Percentiles rank a stretch among this genome's conserved stretches.
Evolutionary conservation across 2,329 filamentous ascomycete species (phyloP).

Genomic region (Diplodia seriata): DNA sequence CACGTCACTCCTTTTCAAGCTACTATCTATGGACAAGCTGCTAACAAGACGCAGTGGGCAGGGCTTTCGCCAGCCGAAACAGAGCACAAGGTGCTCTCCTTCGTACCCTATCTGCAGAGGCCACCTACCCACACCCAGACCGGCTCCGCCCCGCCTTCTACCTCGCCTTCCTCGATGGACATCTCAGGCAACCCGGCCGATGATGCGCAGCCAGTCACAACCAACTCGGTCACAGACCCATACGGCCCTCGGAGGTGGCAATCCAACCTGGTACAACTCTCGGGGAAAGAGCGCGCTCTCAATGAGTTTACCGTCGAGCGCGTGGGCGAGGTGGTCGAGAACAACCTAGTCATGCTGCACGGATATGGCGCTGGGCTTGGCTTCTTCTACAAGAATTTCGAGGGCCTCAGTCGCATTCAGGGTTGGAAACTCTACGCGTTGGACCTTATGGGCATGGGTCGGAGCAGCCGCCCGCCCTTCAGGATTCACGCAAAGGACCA

Average conservation of each 20-base stretch:
- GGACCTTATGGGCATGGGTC: slow-evolving; percentile 95
- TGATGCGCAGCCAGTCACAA: slow-evolving; percentile 53
- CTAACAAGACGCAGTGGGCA: slow-evolving; percentile 69
- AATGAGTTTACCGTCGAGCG: slow-evolving; percentile 95
- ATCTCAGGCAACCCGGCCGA: slow-evolving; percentile 46
- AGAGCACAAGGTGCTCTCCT: slow-evolving; percentile 86
- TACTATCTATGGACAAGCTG: background rate
- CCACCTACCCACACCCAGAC: slow-evolving; percentile 74
- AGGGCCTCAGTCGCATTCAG: slow-evolving; percentile 76
- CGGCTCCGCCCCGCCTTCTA: slow-evolving; percentile 58
- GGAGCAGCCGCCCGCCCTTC: slow-evolving; percentile 83
- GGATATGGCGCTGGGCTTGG: slow-evolving; percentile 95
- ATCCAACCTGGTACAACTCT: slow-evolving; percentile 81
- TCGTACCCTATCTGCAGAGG: slow-evolving; percentile 79
- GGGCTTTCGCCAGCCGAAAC: slow-evolving; percentile 81
- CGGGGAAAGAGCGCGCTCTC: slow-evolving; percentile 83
- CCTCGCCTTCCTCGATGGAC: slow-evolving; percentile 50
- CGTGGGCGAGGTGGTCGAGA: slow-evolving; percentile 76
- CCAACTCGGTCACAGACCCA: slow-evolving; percentile 67
- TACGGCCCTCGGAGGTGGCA: slow-evolving; percentile 86
- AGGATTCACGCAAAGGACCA: slow-evolving; percentile 82
- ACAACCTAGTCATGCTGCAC: slow-evolving; percentile 94
- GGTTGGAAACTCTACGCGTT: slow-evolving; percentile 92
- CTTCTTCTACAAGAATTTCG: slow-evolving; percentile 99
- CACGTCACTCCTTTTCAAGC: slow-evolving; percentile 54